Base-by-base conservation (phyloP, 2,329 filamentous ascomycete species). In the Colletotrichum caudatum region DNA sequence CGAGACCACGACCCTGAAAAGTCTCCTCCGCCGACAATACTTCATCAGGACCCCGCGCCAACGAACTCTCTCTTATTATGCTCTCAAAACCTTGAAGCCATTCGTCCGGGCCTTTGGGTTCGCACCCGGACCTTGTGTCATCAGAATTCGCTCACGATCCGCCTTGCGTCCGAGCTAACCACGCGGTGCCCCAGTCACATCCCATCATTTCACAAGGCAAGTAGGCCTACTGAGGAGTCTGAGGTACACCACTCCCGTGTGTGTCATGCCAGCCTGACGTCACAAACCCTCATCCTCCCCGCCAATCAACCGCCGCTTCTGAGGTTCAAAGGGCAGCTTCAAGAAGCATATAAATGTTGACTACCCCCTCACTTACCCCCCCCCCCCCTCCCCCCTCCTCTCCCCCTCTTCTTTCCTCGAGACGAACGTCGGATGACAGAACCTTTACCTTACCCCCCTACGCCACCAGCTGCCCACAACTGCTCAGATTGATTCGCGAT, bases 211-310 rank as follows among this genome's bases (percentile, higher is more conserved):
- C 37, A 18, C 37, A 9, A 29, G 1, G 12, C 23, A 59, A 60
- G 39, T 56, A 29, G 59, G 39, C 29, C 29, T 29, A 29, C 26
- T 29, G 2, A 29, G n/a, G n/a, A n/a, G n/a, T n/a, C n/a, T n/a
- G n/a, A n/a, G n/a, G 26, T 29, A 29, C 59, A 48, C 48, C 54
- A 60, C 59, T 69, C 54, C 37, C 54, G 18, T 29, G 18, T 29
- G 18, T 60, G 60, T 44, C 60, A 72, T 64, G 69, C 54, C 69
- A 48, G 60, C 69, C 69, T 72, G 69, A 72, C 65, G 69, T 69
- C 65, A 69, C 69, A 65, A 18, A 20, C 33, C 26, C 60, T 46
- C 33, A 6, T 12, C 44, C 44, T 44, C 51, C 16, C n/a, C 63
- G 48, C 56, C 63, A 39, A 64, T 64, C 59, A 44, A 37, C 14